phyloP scores from a whole-genome alignment of 768 basidiomycete species.

The Polyporus arcularius region DNA sequence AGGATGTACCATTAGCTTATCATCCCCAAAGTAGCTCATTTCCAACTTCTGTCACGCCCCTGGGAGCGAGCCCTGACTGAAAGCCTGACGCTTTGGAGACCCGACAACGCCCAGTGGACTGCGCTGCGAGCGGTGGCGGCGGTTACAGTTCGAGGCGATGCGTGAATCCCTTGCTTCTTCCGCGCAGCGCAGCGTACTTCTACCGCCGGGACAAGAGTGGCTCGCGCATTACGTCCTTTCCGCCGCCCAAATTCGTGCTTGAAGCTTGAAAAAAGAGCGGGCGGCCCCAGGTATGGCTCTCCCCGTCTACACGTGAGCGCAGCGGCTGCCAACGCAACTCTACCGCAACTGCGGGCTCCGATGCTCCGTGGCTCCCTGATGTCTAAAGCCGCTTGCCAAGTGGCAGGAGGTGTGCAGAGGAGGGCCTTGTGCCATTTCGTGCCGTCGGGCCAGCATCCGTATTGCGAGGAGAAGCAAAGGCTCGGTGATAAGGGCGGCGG shows the following conservation, averaged over 20 bases:
- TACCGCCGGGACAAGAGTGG: neutral
- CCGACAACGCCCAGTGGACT: too few relatives aligned
- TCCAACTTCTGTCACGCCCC: constrained; percentile 16
- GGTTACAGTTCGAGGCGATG: neutral
- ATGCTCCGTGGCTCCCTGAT: neutral
- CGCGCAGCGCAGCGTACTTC: neutral
- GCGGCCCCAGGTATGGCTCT: neutral
- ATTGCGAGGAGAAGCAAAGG: neutral
- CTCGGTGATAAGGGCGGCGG: neutral
- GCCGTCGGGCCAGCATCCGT: constrained; percentile 11
- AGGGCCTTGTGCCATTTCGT: neutral
- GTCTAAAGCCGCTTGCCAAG: neutral
- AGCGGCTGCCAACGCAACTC: neutral
- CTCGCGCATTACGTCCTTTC: constrained; percentile 12
- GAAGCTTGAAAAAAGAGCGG: neutral
- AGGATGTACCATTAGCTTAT: constrained; percentile 7
- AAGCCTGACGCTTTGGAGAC: neutral
- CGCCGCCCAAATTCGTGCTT: neutral
- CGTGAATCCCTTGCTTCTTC: neutral
- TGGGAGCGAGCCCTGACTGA: neutral
- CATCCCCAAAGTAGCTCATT: neutral
- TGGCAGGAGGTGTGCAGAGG: neutral
- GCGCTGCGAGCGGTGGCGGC: neutral
- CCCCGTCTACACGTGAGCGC: neutral
- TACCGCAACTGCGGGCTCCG: neutral